Evolutionary conservation across 371 early-diverging fungal species (phyloP), one percentile per base, ranked within the genome.

Genomic region (Massospora cicadina): DNA sequence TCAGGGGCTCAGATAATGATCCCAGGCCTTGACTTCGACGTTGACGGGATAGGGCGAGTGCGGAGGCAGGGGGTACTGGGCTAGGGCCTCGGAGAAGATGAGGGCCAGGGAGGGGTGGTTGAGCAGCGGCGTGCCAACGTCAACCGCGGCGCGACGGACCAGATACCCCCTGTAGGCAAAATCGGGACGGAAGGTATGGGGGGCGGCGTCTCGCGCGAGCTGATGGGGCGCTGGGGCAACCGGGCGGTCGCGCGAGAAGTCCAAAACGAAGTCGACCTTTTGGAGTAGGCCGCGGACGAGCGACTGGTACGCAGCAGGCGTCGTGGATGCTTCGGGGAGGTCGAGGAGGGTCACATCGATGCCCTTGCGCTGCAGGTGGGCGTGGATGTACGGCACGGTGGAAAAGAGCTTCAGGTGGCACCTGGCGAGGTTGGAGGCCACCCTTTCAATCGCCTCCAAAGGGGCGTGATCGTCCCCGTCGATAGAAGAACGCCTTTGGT

Each of bases 401-500:
- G 43, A 10, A 17, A 43, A 43, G 17, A 43, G 43, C 43, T 43
- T 43, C 43, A 43, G 17, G 43, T 43, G 5, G 43, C 43, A 43
- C 24, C 57, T 55, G n/a, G 29, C 29, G 2, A 58, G 29, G 27
- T 58, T 58, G 43, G 43, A 43, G 12, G 58, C 58, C 30, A 58
- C 58, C 29, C 26, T 25, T 25, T 25, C 29, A 2, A 64, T 30
- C 32, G 24, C 29, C 2, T 64, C 27, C 54, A 63, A 25, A 54
- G 43, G 25, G 17, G 63, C 25, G 21, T 63, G 54, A 10, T 25
- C 26, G 54, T 63, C 63, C 59, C 93, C 60, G 95, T 91, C 12
- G 93, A 93, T 25, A 95, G 72, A 68, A 93, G 73, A 59, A 93
- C 80, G 79, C 91, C 93, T 80, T 90, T 90, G 79, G 88, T 85